These are phyloP conservation scores for Triangularia verruculosa DNA, from an alignment of 2,329 filamentous ascomycete species.

Conservation along the genomic window DNA sequence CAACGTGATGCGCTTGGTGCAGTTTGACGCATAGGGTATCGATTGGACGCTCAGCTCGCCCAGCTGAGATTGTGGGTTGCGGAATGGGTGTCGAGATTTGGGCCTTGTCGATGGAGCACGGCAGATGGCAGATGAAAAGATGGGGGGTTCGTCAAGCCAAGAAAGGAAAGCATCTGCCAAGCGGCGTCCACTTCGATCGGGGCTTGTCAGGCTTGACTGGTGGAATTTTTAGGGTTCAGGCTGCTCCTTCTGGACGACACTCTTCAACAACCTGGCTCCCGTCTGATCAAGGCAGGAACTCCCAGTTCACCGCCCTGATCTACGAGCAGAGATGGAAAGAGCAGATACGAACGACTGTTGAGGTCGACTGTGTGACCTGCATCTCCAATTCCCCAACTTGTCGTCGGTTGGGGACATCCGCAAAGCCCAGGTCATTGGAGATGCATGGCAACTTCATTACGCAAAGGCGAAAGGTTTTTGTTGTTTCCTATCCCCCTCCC, in stretches of 20 bases:
- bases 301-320: background rate
- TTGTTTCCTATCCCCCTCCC: slow-evolving; percentile 8
- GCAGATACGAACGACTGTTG: background rate
- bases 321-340: background rate
- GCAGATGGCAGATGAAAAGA: slow-evolving; percentile 16
- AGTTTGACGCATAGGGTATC: background rate
- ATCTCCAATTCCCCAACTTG: slow-evolving; percentile 8
- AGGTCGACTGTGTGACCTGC: background rate
- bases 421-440: slow-evolving; percentile 1
- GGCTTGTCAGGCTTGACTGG: background rate
- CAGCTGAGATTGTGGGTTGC: slow-evolving; percentile 1
- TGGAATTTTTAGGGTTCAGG: background rate
- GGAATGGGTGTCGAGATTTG: slow-evolving; percentile 2
- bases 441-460: slow-evolving; percentile 16
- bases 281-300: background rate
- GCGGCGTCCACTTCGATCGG: background rate
- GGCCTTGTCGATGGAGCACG: slow-evolving; percentile 13
- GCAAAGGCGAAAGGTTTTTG: slow-evolving; percentile 14
- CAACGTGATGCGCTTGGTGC: background rate
- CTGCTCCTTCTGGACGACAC: background rate
- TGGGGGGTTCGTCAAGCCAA: background rate
- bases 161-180: background rate
- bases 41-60: background rate
- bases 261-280: background rate
- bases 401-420: slow-evolving; percentile 9